Percentiles rank a stretch among this genome's conserved stretches.
Evolutionary conservation across 176 grass and related monocot species (phyloP).

Genomic region (Pontederia crassipes): DNA sequence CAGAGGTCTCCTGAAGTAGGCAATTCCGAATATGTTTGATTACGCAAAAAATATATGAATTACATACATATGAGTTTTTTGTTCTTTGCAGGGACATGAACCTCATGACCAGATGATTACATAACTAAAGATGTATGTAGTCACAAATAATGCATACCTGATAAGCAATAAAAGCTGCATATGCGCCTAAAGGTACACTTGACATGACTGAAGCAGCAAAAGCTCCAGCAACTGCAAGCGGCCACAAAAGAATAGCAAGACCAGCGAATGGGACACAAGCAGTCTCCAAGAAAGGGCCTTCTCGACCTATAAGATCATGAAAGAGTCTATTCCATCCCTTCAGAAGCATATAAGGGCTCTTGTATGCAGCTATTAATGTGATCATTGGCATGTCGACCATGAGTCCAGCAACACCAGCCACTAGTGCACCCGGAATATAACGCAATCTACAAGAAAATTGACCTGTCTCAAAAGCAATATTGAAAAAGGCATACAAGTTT

Average conservation of each 20-base stretch:
- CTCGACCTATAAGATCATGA: slow-evolving; percentile 82
- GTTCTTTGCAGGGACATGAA: neutral
- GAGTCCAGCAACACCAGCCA: slow-evolving; percentile 49
- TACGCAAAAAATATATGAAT: neutral
- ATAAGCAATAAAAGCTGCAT: slow-evolving; percentile 76
- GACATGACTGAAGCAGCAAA: slow-evolving; percentile 61
- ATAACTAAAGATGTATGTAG: neutral
- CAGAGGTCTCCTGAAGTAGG: slow-evolving; percentile 61
- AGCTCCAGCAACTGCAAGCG: slow-evolving; percentile 69
- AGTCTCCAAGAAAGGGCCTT: slow-evolving; percentile 93
- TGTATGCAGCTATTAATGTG: slow-evolving; percentile 73
- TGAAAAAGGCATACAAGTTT: neutral
- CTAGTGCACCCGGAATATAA: slow-evolving; percentile 51
- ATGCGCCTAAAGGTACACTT: slow-evolving; percentile 79
- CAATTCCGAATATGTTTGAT: neutral
- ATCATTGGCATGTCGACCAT: slow-evolving; percentile 64
- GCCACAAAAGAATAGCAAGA: slow-evolving; percentile 95
- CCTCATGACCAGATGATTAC: too few relatives aligned
- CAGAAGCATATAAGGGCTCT: slow-evolving; percentile 87
- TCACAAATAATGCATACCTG: slow-evolving; percentile 34
- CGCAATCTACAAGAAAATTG: slow-evolving; percentile 43
- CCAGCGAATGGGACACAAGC: slow-evolving; percentile 96
- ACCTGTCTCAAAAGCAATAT: slow-evolving; percentile 5
- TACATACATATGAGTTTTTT: neutral
- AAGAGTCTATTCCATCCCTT: slow-evolving; percentile 92